Percentiles rank a stretch among this genome's conserved stretches.
Conservation (phyloP, 495 filamentous ascomycete species). For the Platismatia glauca region DNA sequence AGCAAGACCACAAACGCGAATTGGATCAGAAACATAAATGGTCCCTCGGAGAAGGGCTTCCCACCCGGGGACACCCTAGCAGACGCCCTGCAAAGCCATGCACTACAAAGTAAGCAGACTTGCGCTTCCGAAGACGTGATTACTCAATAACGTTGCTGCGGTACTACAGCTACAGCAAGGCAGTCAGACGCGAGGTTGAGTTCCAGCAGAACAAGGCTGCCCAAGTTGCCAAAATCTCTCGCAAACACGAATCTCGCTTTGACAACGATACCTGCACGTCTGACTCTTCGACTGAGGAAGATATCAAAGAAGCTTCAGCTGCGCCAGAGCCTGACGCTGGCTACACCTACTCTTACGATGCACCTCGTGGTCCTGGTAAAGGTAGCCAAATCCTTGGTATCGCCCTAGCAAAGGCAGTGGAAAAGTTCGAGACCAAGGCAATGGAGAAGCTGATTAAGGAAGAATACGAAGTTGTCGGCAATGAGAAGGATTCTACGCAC, state of each 20-base stretch:
- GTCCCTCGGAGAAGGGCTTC: constrained; percentile 34
- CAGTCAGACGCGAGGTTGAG: constrained; percentile 27
- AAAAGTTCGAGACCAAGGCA: constrained; percentile 47
- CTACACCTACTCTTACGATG: constrained; percentile 42
- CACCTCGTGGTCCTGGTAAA: constrained; percentile 33
- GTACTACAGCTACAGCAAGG: constrained; percentile 13
- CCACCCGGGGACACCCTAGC: constrained; percentile 17
- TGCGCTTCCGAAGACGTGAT: background rate
- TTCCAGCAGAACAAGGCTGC: constrained; percentile 28
- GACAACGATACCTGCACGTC: constrained; percentile 27
- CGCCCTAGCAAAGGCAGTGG: constrained; percentile 46
- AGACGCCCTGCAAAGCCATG: constrained; percentile 29
- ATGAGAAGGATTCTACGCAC: constrained; percentile 32
- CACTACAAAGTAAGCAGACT: constrained; percentile 18
- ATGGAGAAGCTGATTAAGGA: constrained; percentile 48
- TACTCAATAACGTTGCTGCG: constrained; percentile 5
- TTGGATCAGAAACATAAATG: constrained; percentile 48
- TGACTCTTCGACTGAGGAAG: constrained; percentile 34
- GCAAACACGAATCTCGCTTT: constrained; percentile 32
- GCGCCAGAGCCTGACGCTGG: constrained; percentile 35
- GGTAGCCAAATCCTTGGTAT: constrained; percentile 47
- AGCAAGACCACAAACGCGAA: constrained; percentile 43
- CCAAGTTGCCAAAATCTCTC: constrained; percentile 30
- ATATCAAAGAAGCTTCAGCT: constrained; percentile 36
- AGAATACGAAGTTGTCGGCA: constrained; percentile 49